These are phyloP conservation scores for Paramyrothecium sp. DNA, from an alignment of 2,329 filamentous ascomycete species.

Conservation along the genomic window DNA sequence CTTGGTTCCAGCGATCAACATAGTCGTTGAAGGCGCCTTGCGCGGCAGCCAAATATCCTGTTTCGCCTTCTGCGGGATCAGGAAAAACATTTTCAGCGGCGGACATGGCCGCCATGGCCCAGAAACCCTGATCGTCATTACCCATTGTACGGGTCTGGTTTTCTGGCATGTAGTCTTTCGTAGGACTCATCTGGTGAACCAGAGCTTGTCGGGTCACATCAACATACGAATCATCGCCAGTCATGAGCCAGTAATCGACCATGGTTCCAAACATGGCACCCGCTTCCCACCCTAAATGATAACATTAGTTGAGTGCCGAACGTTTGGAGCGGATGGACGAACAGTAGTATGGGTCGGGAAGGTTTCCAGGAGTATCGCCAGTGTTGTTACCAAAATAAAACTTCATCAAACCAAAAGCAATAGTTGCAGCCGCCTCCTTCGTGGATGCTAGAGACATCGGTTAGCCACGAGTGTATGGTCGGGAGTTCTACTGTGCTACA, in stretches of 20 bases:
- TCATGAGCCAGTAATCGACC: slow-evolving; percentile 71
- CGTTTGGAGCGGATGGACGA: slow-evolving; percentile 25
- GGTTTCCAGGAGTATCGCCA: slow-evolving; percentile 55
- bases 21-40: slow-evolving; percentile 83
- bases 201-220: slow-evolving; percentile 56
- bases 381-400: slow-evolving; percentile 59
- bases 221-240: slow-evolving; percentile 66
- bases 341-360: slow-evolving; percentile 65
- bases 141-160: slow-evolving; percentile 62
- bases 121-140: slow-evolving; percentile 81
- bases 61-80: slow-evolving; percentile 58
- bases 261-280: slow-evolving; percentile 70
- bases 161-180: slow-evolving; percentile 63
- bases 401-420: slow-evolving; percentile 45
- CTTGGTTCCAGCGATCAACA: slow-evolving; percentile 65
- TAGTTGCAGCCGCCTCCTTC: slow-evolving; percentile 44
- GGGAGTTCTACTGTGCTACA: not conserved
- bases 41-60: slow-evolving; percentile 73
- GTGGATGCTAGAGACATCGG: slow-evolving; percentile 39
- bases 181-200: slow-evolving; percentile 58
- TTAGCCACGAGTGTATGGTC: not conserved
- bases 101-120: slow-evolving; percentile 78
- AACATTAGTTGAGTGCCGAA: slow-evolving; percentile 9
- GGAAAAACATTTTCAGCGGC: slow-evolving; percentile 77
- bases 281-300: slow-evolving; percentile 62